These are phyloP conservation scores for Plasmopara muralis DNA, from an alignment of 352 stramenopile genomes.

Conservation along the genomic window DNA sequence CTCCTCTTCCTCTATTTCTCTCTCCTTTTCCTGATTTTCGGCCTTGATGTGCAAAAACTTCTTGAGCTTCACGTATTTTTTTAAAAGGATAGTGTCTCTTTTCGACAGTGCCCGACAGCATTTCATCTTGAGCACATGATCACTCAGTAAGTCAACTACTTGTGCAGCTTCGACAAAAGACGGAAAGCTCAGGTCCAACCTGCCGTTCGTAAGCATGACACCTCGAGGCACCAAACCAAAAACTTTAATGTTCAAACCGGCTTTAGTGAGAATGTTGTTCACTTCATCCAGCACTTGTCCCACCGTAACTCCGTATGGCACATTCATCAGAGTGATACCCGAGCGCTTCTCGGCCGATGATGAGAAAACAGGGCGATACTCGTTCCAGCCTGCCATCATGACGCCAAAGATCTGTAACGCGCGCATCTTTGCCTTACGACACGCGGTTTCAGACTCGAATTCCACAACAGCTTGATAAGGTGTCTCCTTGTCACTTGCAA, in stretches of 20 bases:
- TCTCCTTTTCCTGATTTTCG: constrained; percentile 13
- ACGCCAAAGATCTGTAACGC: constrained; percentile 84
- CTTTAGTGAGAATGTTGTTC: constrained; percentile 38
- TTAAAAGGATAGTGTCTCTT: constrained; percentile 37
- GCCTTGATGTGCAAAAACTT: constrained; percentile 28
- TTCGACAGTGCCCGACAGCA: constrained; percentile 36
- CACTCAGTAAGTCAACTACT: constrained; percentile 56
- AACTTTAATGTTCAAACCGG: constrained; percentile 52
- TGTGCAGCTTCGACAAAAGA: constrained; percentile 71
- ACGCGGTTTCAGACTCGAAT: constrained; percentile 42
- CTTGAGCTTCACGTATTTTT: constrained; percentile 33
- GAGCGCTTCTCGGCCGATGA: constrained; percentile 39
- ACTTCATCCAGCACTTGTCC: constrained; percentile 52
- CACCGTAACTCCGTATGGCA: constrained; percentile 69
- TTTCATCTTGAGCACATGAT: constrained; percentile 49
- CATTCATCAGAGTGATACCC: constrained; percentile 63
- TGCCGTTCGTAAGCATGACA: constrained; percentile 67
- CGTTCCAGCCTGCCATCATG: constrained; percentile 80
- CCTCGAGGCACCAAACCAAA: constrained; percentile 46
- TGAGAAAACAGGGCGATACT: constrained; percentile 77
- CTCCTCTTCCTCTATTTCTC: constrained; percentile 13
- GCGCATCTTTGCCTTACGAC: constrained; percentile 58
- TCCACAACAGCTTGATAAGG: constrained; percentile 67
- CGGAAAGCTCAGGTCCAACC: constrained; percentile 64
- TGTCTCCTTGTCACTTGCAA: constrained; percentile 73